Evolutionary conservation across 148 eudicot genomes (phyloP).

Genomic region (Oxyria digyna): DNA sequence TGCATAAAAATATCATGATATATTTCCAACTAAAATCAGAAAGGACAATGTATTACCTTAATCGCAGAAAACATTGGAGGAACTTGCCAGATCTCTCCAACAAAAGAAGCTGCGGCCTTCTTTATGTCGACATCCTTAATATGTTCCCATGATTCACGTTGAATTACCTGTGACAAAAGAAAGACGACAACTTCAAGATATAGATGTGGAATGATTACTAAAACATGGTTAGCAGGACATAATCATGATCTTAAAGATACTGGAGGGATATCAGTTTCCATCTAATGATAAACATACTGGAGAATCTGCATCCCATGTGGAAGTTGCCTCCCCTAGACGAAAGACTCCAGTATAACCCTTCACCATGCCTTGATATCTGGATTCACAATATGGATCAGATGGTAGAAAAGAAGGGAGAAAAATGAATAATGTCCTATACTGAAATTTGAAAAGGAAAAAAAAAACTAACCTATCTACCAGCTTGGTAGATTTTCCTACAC

Average conservation of each 20-base stretch:
- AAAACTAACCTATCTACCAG: conserved; percentile 64
- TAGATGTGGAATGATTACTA: background rate
- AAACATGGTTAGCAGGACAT: background rate
- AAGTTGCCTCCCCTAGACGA: conserved; percentile 96
- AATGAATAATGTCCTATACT: background rate
- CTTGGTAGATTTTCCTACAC: conserved; percentile 95
- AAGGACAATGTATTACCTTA: conserved; percentile 37
- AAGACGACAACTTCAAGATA: background rate
- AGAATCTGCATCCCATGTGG: conserved; percentile 99
- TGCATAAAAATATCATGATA: background rate
- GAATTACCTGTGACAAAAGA: conserved; percentile 46
- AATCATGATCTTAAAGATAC: background rate
- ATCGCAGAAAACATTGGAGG: conserved; percentile 99
- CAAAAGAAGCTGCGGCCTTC: conserved; percentile 73
- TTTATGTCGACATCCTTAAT: conserved; percentile 73
- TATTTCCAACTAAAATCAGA: background rate
- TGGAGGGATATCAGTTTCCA: background rate
- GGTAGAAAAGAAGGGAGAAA: background rate
- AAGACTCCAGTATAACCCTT: conserved; percentile 93
- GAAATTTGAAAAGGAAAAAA: conserved; percentile 13
- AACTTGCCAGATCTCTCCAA: conserved; percentile 98
- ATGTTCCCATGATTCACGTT: conserved; percentile 98
- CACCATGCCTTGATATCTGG: conserved; percentile 94
- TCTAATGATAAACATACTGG: conserved; percentile 40
- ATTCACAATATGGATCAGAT: conserved; percentile 8